A percentile compares a stretch with the other conserved stretches of the same genome.
phyloP scores from a whole-genome alignment of 169 alveolate species.

The Eimeria acervulina region DNA sequence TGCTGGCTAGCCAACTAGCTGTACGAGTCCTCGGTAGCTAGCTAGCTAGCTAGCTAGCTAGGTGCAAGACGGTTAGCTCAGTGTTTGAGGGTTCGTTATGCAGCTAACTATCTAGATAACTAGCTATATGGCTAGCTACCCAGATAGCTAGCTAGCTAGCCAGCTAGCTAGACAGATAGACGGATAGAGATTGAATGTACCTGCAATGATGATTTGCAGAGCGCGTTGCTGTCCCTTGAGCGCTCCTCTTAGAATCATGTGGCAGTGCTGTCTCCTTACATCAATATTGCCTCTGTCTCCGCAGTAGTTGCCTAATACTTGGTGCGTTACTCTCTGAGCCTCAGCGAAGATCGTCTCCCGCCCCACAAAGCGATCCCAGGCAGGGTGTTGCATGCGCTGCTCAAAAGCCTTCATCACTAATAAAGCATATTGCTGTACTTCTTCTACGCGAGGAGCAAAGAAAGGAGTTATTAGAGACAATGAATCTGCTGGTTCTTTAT shows the following conservation, averaged over 20 bases:
- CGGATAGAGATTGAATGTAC: not conserved
- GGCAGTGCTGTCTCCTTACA: not conserved
- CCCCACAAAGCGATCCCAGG: not conserved
- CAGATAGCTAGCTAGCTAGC: not conserved
- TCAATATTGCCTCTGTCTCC: not conserved
- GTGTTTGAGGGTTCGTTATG: no score
- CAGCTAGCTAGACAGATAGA: no score
- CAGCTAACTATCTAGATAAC: no score
- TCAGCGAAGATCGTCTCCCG: not conserved
- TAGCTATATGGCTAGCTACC: no score
- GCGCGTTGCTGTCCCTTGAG: not conserved
- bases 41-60: not conserved
- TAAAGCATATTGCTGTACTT: not conserved
- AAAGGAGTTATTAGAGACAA: constrained; percentile 7
- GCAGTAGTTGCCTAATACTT: not conserved
- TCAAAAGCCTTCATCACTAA: not conserved
- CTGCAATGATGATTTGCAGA: not conserved
- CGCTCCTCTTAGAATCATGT: not conserved
- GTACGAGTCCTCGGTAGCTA: not conserved
- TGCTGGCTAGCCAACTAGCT: not conserved
- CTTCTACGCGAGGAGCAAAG: not conserved
- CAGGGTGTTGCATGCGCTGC: not conserved
- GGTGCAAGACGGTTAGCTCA: no score
- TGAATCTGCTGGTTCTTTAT: no score
- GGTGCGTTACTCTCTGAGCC: not conserved